A percentile compares a stretch with the other conserved stretches of the same genome.
Evolutionary conservation across 805 yeast species (phyloP).

Genomic region (Zygoascus ofunaensis): DNA sequence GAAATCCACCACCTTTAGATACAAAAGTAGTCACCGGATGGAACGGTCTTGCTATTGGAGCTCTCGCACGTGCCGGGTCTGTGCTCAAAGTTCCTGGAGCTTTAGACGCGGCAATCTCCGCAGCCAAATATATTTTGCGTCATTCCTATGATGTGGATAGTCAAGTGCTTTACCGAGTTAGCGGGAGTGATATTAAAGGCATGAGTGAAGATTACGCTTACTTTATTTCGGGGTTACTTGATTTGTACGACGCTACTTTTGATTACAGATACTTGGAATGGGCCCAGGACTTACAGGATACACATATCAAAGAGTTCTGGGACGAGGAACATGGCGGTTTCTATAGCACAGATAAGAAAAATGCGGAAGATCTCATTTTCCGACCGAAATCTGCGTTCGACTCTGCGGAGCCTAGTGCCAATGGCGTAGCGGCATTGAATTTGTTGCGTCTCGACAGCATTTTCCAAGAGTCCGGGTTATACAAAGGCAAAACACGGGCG

Average conservation of each 20-base stretch:
- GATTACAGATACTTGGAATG: conserved; percentile 21
- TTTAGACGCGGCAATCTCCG: conserved; percentile 20
- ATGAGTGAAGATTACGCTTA: conserved; percentile 32
- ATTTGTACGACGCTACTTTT: conserved; percentile 28
- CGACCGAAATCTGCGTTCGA: conserved; percentile 32
- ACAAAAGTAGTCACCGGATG: conserved; percentile 29
- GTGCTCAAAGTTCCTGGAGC: conserved; percentile 15
- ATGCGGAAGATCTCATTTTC: conserved; percentile 21
- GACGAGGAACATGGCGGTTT: conserved; percentile 28
- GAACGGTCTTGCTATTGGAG: conserved; percentile 32
- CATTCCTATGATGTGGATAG: conserved; percentile 19
- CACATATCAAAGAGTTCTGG: conserved; percentile 27
- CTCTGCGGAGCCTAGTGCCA: conserved; percentile 31
- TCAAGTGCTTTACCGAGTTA: conserved; percentile 17
- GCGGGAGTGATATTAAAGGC: conserved; percentile 16
- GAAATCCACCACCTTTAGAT: conserved; percentile 27
- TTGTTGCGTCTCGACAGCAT: conserved; percentile 21
- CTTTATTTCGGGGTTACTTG: conserved; percentile 28
- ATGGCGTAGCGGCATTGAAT: conserved; percentile 28
- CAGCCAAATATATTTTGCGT: conserved; percentile 21
- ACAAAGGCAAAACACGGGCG: conserved; percentile 10
- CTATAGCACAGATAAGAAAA: conserved; percentile 10
- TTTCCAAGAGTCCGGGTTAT: conserved; percentile 4
- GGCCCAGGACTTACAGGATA: conserved; percentile 27
- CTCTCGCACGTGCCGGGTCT: conserved; percentile 27